Evolutionary conservation across 106 monocot species (phyloP).

Genomic region (Dendrobium catenatum): DNA sequence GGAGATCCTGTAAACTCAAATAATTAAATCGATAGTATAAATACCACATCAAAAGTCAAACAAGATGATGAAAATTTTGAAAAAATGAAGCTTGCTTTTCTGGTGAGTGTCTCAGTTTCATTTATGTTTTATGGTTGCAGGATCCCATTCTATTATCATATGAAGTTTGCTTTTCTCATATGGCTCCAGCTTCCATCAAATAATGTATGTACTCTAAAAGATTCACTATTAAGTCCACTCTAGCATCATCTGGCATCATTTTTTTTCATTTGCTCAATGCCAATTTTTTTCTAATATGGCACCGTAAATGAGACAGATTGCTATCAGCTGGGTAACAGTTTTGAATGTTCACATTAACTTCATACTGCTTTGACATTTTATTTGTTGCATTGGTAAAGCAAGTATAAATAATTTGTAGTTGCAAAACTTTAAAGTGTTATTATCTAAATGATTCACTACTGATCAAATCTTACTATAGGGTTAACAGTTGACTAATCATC

Average conservation of each 20-base stretch:
- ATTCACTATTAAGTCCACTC: not conserved
- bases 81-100: not conserved
- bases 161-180: slow-evolving; percentile 88
- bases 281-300: not conserved
- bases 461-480: not conserved
- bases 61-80: too few species aligned
- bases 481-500: not conserved
- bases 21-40: not conserved
- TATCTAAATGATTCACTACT: not conserved
- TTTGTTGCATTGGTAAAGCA: not conserved
- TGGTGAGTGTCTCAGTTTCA: not conserved
- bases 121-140: slow-evolving; percentile 30
- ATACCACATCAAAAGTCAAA: not conserved
- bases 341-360: not conserved
- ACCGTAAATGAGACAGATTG: not conserved
- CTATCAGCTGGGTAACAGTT: not conserved
- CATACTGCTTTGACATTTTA: not conserved
- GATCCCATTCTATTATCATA: slow-evolving; percentile 74
- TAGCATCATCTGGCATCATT: not conserved
- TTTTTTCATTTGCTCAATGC: not conserved
- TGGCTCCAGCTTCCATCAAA: slow-evolving; percentile 83
- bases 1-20: too few species aligned
- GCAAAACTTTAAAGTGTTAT: not conserved
- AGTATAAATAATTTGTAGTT: not conserved
- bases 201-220: slow-evolving; percentile 42